Base-by-base conservation (phyloP, 2,329 filamentous ascomycete species). In the Magnaporthales sp. region DNA sequence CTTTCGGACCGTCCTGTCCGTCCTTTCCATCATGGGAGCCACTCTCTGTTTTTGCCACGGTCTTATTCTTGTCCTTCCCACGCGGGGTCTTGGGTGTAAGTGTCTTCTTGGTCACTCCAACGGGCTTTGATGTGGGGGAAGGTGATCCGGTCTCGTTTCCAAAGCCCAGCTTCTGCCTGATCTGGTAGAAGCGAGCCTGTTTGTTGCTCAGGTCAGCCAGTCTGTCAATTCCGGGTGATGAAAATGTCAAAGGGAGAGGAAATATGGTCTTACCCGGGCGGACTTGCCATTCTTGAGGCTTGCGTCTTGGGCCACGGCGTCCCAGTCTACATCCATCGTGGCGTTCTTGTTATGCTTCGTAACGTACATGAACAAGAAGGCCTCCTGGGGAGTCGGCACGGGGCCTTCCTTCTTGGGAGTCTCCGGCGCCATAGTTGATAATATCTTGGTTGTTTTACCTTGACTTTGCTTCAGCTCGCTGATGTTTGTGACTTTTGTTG, bases 301-400 rank as follows among this genome's bases (percentile, higher is more conserved):
- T 13, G 75, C 72, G 13, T 79, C 77, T 0, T 64, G 31, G 1
- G 83, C 82, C 2, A 85, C 79, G 4, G 70, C 72, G 0, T 77
- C 72, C 83, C 83, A 85, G 70, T 86, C 79, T 46, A 82, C 76
- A 1, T 80, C 78, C 3, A n/a, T n/a, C n/a, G 79, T 78, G 68
- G 77, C 78, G 74, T 76, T 78, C 56, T 74, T 74, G 60, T 76
- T 77, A 67, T 82, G 74, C 70, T 80, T 79, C 67, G 83, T 74
- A 58, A 83, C 78, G 66, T 77, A 76, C 67, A 77, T 77, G 71
- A 81, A 81, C 60, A 82, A 78, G 71, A 77, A 77, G 9, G 78
- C 77, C 68, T 83, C 81, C 4, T 74, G 70, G 1, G 76, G 69
- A 5, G 74, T 80, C 0, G 79, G 80, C 3, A 38, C 30, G 32